Evolutionary conservation across 352 stramenopile species (phyloP), one percentile per base, ranked within the genome.

Genomic region (Aphanomyces astaci): DNA sequence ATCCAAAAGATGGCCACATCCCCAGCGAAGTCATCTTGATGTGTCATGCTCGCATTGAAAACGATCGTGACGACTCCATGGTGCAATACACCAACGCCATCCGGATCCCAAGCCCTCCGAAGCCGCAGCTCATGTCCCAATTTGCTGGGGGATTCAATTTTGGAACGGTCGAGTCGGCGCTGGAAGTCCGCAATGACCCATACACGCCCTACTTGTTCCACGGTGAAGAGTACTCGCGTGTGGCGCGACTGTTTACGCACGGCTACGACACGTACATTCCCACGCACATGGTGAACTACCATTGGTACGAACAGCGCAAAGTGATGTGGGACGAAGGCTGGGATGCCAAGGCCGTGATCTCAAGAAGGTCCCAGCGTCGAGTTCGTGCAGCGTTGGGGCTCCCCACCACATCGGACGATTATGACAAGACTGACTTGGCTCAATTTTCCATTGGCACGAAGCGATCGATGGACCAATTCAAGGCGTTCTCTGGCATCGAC

Each of bases 271-370:
- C 90, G 39, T 93, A 93, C 66, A 78, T 81, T 40, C 85, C 85
- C 1, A 79, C 72, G 2, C 79, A 88, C 52, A 80, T 90, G 70
- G 79, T 90, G 9, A 78, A 81, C 31, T 91, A 84, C 62, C 82
- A 91, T 60, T 90, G 82, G 81, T 93, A 93, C 67, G 82, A 91
- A 70, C 80, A 79, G 65, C 82, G 84, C 63, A 90, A 92, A 53
- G 84, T 90, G 25, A 80, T 90, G 48, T 92, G 82, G 84, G 84
- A 92, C 72, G 78, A 81, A 46, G 79, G 89, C 71, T 92, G 84
- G 84, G 79, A 76, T 30, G 54, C 80, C 72, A 81, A 82, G 25
- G 22, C 48, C n/a, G 10, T 22, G 0, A 55, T 55, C 27, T 15
- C 10, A 31, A 10, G n/a, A 15, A 15, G 10, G 27, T 55, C 60